Evolutionary conservation across 2,329 filamentous ascomycete species (phyloP), one percentile per base, ranked within the genome.

Genomic region (Pseudogymnoascus sp.): DNA sequence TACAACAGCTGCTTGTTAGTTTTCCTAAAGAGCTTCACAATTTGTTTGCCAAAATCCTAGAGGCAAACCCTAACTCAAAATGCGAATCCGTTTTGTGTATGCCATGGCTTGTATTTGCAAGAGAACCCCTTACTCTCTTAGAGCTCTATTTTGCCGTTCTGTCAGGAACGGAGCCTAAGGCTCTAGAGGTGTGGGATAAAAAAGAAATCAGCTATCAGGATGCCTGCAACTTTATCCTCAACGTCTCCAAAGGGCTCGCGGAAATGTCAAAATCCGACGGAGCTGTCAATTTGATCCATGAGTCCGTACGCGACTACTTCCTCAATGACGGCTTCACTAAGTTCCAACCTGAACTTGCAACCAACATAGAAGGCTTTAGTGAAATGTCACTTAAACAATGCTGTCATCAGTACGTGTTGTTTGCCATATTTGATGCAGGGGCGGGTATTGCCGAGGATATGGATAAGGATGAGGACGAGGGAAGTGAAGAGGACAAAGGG

Each of bases 71-170:
- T n/a, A n/a, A n/a, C n/a, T n/a, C n/a, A n/a, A n/a, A n/a, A n/a
- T n/a, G n/a, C n/a, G n/a, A n/a, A n/a, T n/a, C n/a, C n/a, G n/a
- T n/a, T n/a, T n/a, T n/a, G n/a, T n/a, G n/a, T n/a, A n/a, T n/a
- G n/a, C n/a, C n/a, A n/a, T n/a, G n/a, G n/a, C n/a, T n/a, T n/a
- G n/a, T n/a, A n/a, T n/a, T n/a, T n/a, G n/a, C n/a, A n/a, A n/a
- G n/a, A n/a, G n/a, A n/a, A n/a, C n/a, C n/a, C n/a, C n/a, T n/a
- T n/a, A n/a, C n/a, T n/a, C n/a, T n/a, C n/a, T n/a, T n/a, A n/a
- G 77, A 85, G 65, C 74, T 83, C 0, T 82, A 80, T 65, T 76
- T 74, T 71, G 77, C 78, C 60, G 64, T 80, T 64, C 17, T 70
- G 5, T 66, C 71, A 59, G 72, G 74, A 17, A 59, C 66, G 9